These are phyloP conservation scores for Ascosphaera apis DNA, from an alignment of 2,329 filamentous ascomycete genomes.

Conservation along the genomic window DNA sequence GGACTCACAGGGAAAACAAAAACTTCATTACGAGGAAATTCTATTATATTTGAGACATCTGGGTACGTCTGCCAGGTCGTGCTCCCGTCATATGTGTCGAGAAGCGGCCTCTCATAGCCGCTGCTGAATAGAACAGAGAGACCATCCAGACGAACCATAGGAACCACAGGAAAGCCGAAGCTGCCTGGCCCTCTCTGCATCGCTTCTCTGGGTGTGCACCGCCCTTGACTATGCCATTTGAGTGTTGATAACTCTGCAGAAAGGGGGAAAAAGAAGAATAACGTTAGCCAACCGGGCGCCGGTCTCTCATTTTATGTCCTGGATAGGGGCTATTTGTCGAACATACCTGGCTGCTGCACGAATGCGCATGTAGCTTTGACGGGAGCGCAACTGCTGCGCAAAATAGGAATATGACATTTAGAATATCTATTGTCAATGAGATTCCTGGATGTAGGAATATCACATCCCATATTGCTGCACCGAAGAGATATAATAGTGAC, in stretches of 20 bases:
- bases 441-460: slow-evolving; percentile 21
- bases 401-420: slow-evolving; percentile 27
- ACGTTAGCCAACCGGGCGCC: neutral
- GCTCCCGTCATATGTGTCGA: slow-evolving; percentile 2
- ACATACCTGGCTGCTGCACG: slow-evolving; percentile 24
- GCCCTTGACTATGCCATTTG: slow-evolving; percentile 24
- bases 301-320: neutral
- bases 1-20: slow-evolving; percentile 2
- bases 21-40: neutral
- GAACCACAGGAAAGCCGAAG: slow-evolving; percentile 29
- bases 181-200: slow-evolving; percentile 28
- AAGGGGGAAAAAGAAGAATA: slow-evolving; percentile 2
- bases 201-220: slow-evolving; percentile 15
- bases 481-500: slow-evolving; percentile 25
- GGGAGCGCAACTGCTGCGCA: slow-evolving; percentile 25
- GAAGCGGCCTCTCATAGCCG: neutral
- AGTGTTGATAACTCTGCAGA: slow-evolving; percentile 15
- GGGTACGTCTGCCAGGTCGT: slow-evolving; percentile 4
- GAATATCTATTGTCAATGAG: slow-evolving; percentile 20
- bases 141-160: slow-evolving; percentile 21
- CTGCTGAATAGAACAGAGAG: slow-evolving; percentile 7
- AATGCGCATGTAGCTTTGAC: slow-evolving; percentile 20
- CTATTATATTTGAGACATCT: slow-evolving; percentile 7
- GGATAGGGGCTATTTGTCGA: neutral
- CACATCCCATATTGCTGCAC: slow-evolving; percentile 18